Percentiles rank a stretch among this genome's conserved stretches.
These are phyloP conservation scores for Carex littledalei DNA, from an alignment of 176 grass and related monocot genomes.

Conservation along the genomic window DNA sequence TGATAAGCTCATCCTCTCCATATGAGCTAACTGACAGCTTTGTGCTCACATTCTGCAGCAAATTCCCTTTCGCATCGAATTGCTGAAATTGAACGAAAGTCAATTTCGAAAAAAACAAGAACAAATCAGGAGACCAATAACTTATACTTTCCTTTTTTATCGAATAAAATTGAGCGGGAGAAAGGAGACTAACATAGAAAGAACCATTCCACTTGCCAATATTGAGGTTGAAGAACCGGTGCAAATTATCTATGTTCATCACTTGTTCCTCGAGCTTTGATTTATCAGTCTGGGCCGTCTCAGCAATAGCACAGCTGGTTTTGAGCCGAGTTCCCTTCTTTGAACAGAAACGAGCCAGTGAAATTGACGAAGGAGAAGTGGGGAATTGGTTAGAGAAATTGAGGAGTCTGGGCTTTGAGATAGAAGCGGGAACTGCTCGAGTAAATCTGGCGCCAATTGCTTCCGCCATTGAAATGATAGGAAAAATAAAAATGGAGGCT, in stretches of 20 bases:
- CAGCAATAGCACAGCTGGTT: constrained; percentile 30
- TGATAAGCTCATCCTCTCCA: constrained; percentile 77
- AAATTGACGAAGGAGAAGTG: not conserved
- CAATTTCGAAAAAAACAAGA: not conserved
- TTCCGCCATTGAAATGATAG: constrained; percentile 46
- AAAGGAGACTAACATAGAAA: constrained; percentile 42
- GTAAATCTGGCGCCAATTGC: constrained; percentile 29
- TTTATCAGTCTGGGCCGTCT: constrained; percentile 1
- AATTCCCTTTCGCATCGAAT: constrained; percentile 73
- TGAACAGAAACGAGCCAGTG: not conserved
- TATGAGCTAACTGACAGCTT: constrained; percentile 72
- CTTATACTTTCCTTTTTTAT: not conserved
- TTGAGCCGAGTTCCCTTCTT: constrained; percentile 15
- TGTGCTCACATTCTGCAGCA: constrained; percentile 61
- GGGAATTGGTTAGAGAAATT: not conserved
- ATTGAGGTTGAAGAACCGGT: constrained; percentile 66
- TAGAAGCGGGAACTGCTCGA: constrained; percentile 18
- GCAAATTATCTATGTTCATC: constrained; percentile 75
- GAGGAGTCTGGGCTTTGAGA: not conserved
- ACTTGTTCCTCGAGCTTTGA: constrained; percentile 43
- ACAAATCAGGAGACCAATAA: not conserved
- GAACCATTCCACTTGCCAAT: constrained; percentile 77
- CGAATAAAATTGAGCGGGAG: not conserved
- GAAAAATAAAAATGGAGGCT: not conserved
- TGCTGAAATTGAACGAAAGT: constrained; percentile 41